Base-by-base conservation (phyloP, 805 yeast species). In the Limtongozyma cylindracea region DNA sequence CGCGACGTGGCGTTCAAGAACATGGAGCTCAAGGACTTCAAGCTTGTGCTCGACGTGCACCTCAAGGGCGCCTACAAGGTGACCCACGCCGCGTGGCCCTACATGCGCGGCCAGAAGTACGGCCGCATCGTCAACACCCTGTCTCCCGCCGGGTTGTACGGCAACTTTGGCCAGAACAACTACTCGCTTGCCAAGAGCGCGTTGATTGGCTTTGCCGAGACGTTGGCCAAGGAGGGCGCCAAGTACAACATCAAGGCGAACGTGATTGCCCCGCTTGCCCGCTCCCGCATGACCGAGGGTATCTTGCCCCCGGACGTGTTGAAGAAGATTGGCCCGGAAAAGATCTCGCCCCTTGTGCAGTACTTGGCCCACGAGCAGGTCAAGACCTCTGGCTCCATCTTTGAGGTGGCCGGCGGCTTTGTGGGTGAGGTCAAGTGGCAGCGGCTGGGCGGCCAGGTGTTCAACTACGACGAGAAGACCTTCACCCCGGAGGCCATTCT, bases 111-210 rank as follows among this genome's bases (percentile, higher is more conserved):
- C 31, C 95, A 88, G 46, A 62, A 64, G 28, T 84, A 56, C 39
- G 98, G 98, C 31, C 61, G 96, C 35, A 60, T 84, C 34, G 48
- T 84, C 35, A 82, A 78, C 58, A 82, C 95, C n/a, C 67, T 92
- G 13, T 80, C 94, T 4, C 94, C 96, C 4, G 96, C 96, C 17
- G 98, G 98, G 12, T 56, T 84, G 31, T 84, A 72, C 43, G 98
- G 98, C 29, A 80, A 80, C 49, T 84, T 82, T 48, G 98, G 98
- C 22, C 98, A 84, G 50, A 65, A 92, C 19, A 84, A 84, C 50
- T 84, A 84, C 49, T 68, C 94, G 1, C 82, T 93, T 14, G 95
- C 94, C 12, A 84, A 84, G 46, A 52, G 74, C 29, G 96, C 76
- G 10, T 52, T 80, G 23, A 74, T 84, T 25, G 96, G 95, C 8